Percentiles rank a stretch among this genome's conserved stretches.
Conservation (phyloP, 176 grass and related monocot genomes). For the Juncus effusus region DNA sequence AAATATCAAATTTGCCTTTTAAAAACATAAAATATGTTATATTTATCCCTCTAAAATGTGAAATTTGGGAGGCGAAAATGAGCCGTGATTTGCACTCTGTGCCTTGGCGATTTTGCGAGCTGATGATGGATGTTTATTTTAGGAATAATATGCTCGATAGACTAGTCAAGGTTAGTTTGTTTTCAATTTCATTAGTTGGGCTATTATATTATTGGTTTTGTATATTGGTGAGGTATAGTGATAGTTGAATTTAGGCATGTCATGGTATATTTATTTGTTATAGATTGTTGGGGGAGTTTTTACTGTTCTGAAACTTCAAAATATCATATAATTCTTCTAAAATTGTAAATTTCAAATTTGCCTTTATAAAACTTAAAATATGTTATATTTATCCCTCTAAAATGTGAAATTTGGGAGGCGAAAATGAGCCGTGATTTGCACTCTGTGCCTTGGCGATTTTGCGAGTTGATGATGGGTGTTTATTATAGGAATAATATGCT, state of each 20-base stretch:
- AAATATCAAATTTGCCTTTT: no score
- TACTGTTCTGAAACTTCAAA: no score
- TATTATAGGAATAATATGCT: slow-evolving; percentile 89
- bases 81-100: slow-evolving; percentile 60
- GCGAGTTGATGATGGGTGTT: slow-evolving; percentile 68
- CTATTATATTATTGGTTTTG: background rate
- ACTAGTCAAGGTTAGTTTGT: slow-evolving; percentile 53
- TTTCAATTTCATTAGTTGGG: background rate
- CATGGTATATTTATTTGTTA: background rate
- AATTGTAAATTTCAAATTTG: no score
- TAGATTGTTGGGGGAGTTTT: no score
- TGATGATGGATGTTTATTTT: slow-evolving; percentile 85
- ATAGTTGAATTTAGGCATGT: background rate
- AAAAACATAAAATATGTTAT: no score
- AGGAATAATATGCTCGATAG: slow-evolving; percentile 79
- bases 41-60: no score
- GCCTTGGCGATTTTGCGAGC: slow-evolving; percentile 72
- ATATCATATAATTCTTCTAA: no score
- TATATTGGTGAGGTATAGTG: background rate
- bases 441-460: slow-evolving; percentile 80
- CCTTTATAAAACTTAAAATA: no score
- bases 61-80: slow-evolving; percentile 79
- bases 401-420: slow-evolving; percentile 52
- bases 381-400: no score
- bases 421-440: slow-evolving; percentile 68